phyloP scores from a whole-genome alignment of 2,329 filamentous ascomycete genomes.

The Cladosporium sphaerospermum region DNA sequence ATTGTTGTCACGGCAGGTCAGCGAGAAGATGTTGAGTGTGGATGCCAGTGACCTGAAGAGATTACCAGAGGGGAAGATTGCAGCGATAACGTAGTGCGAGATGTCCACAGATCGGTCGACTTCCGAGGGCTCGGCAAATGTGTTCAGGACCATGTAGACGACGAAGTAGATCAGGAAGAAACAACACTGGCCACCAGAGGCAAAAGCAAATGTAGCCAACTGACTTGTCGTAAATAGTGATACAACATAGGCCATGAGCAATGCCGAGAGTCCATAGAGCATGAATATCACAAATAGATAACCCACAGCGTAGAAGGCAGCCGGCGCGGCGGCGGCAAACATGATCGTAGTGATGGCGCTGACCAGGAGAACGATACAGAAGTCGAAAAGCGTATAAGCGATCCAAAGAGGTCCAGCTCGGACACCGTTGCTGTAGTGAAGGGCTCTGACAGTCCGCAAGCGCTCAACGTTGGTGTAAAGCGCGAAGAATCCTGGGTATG shows the following conservation, averaged over 20 bases:
- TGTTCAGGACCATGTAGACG: constrained; percentile 45
- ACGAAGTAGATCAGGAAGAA: constrained; percentile 46
- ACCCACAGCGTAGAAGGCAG: constrained; percentile 69
- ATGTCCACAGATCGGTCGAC: constrained; percentile 63
- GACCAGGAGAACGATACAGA: constrained; percentile 62
- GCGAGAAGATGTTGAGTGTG: constrained; percentile 75
- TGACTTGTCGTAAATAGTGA: constrained; percentile 75
- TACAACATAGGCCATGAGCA: constrained; percentile 70
- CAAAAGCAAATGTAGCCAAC: constrained; percentile 76
- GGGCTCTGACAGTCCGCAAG: constrained; percentile 67
- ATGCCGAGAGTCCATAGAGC: constrained; percentile 74
- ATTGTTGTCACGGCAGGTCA: constrained; percentile 61
- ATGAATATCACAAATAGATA: constrained; percentile 78
- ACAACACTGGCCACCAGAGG: constrained; percentile 65
- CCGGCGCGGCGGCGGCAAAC: constrained; percentile 56
- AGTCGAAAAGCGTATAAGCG: constrained; percentile 77
- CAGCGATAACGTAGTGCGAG: constrained; percentile 68
- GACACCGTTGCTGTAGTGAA: constrained; percentile 91
- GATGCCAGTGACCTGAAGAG: constrained; percentile 69
- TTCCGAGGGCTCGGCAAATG: constrained; percentile 63
- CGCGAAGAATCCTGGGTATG: constrained; percentile 79
- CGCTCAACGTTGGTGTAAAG: constrained; percentile 85
- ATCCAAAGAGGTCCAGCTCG: constrained; percentile 76
- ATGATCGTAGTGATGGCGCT: constrained; percentile 63
- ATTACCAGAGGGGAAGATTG: constrained; percentile 70